Conservation (phyloP, 805 yeast genomes). For the Zygosaccharomyces lentus region DNA sequence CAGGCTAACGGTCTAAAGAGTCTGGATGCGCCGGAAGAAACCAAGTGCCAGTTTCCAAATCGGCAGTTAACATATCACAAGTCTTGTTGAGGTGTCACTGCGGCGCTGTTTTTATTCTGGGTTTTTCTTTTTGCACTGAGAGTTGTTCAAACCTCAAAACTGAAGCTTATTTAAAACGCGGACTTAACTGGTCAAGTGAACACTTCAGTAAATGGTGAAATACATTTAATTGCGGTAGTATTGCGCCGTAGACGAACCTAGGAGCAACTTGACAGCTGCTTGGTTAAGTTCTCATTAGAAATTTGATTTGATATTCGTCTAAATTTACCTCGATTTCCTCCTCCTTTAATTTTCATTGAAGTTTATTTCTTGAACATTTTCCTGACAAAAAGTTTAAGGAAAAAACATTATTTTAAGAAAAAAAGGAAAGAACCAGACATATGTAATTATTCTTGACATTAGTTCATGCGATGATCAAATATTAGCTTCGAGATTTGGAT, state of each 20-base stretch:
- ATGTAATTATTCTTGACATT: background rate
- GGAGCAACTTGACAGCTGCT: no score
- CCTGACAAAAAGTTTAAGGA: background rate
- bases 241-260: no score
- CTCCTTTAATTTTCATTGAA: no score
- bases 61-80: background rate
- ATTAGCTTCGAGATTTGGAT: conserved; percentile 22
- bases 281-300: no score
- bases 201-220: background rate
- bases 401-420: background rate
- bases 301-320: no score
- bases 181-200: background rate
- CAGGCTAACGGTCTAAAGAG: background rate
- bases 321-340: no score
- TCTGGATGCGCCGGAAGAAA: background rate
- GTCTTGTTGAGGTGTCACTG: background rate
- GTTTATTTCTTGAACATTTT: no score
- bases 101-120: background rate
- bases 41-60: background rate
- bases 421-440: background rate
- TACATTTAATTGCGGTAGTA: no score
- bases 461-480: conserved; percentile 11
- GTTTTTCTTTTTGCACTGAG: background rate
- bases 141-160: conserved; percentile 3
- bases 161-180: background rate